Conservation (phyloP, 169 alveolate genomes). For the Plasmodium inui region DNA sequence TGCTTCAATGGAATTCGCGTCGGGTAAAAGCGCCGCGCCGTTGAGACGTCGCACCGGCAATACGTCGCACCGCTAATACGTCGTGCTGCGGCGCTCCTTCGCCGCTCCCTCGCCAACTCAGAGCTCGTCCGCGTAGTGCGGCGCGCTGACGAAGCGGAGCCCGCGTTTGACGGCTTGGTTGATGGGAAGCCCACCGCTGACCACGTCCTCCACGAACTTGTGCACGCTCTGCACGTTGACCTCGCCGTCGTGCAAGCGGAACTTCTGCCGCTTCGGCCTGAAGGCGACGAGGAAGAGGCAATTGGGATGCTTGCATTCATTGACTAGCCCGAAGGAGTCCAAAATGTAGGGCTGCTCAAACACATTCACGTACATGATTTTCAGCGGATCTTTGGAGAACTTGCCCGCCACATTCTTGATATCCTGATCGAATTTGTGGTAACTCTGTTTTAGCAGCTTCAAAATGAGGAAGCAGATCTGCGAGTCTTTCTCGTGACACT, state of each 20-base stretch:
- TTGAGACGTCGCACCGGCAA: too few species aligned
- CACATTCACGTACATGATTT: constrained; percentile 78
- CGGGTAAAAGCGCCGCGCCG: too few species aligned
- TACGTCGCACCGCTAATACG: too few species aligned
- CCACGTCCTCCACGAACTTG: constrained; percentile 65
- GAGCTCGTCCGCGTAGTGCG: constrained; percentile 32
- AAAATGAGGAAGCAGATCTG: constrained; percentile 78
- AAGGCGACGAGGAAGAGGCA: constrained; percentile 55
- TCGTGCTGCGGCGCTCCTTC: too few species aligned
- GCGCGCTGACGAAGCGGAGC: constrained; percentile 2
- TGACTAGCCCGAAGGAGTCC: constrained; percentile 58
- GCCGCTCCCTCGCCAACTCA: not conserved
- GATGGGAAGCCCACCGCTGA: constrained; percentile 56
- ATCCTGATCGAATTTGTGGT: constrained; percentile 74
- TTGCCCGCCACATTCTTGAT: constrained; percentile 79
- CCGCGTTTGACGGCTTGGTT: constrained; percentile 20
- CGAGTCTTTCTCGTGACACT: constrained; percentile 81
- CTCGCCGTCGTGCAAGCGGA: constrained; percentile 45
- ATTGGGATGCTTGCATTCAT: constrained; percentile 19
- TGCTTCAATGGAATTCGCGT: too few species aligned
- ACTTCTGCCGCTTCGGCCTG: constrained; percentile 68
- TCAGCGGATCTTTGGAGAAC: constrained; percentile 82
- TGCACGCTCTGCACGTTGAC: constrained; percentile 26
- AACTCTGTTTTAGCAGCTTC: constrained; percentile 27
- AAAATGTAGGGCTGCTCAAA: constrained; percentile 53